Evolutionary conservation across 768 basidiomycete genomes (phyloP).

Genomic region (Artomyces pyxidatus): DNA sequence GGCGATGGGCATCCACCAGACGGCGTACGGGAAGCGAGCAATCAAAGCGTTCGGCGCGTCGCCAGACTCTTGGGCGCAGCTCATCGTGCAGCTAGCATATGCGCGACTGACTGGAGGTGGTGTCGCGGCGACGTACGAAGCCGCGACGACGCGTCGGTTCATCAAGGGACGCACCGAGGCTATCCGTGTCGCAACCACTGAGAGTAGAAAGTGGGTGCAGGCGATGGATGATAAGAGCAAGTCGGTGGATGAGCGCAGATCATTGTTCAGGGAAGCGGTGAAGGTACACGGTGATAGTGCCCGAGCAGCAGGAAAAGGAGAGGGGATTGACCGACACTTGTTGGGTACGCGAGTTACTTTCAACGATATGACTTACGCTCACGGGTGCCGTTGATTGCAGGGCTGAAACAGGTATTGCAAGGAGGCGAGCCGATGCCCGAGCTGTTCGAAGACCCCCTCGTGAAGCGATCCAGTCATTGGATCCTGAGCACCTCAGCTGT

Average conservation of each 20-base stretch:
- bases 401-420: slow-evolving; percentile 60
- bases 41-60: slow-evolving; percentile 87
- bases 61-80: slow-evolving; percentile 92
- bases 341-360: slow-evolving; percentile 44
- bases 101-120: slow-evolving; percentile 49
- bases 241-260: slow-evolving; percentile 35
- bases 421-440: slow-evolving; percentile 58
- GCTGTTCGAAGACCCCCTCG: slow-evolving; percentile 71
- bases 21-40: slow-evolving; percentile 74
- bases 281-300: slow-evolving; percentile 63
- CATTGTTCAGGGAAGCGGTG: slow-evolving; percentile 50
- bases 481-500: slow-evolving; percentile 85
- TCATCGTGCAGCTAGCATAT: slow-evolving; percentile 88
- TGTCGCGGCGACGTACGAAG: slow-evolving; percentile 76
- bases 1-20: slow-evolving; percentile 51
- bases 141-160: slow-evolving; percentile 84
- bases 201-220: slow-evolving; percentile 69
- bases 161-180: slow-evolving; percentile 89
- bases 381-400: slow-evolving; percentile 26
- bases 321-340: slow-evolving; percentile 84
- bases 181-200: slow-evolving; percentile 74
- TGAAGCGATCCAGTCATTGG: slow-evolving; percentile 70
- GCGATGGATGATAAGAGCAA: slow-evolving; percentile 57
- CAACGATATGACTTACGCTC: background rate
- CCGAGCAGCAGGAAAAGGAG: slow-evolving; percentile 51